Conservation (phyloP, 2,329 filamentous ascomycete genomes). For the Eutypa lata region DNA sequence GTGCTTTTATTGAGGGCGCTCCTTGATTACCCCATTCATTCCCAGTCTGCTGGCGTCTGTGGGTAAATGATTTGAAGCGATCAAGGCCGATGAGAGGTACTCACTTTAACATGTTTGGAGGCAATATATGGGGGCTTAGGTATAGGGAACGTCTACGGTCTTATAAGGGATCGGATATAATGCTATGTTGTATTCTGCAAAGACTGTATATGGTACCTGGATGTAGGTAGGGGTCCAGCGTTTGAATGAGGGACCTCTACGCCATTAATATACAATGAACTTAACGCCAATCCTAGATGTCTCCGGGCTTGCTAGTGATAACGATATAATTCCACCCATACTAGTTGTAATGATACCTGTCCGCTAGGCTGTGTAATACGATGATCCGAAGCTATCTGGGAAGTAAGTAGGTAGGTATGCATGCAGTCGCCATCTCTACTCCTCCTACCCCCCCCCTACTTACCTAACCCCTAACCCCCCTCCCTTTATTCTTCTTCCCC, state of each 20-base stretch:
- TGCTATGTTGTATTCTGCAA: slow-evolving; percentile 8
- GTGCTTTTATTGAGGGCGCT: no score
- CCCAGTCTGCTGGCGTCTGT: background rate
- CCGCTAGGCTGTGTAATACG: no score
- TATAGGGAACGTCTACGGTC: background rate
- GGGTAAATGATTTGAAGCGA: no score
- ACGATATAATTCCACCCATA: no score
- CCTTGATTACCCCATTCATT: no score
- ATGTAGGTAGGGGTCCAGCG: background rate
- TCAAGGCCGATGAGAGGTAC: no score
- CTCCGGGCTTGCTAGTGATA: no score
- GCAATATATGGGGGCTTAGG: slow-evolving; percentile 2
- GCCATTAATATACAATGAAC: slow-evolving; percentile 8
- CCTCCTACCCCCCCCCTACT: slow-evolving; percentile 14
- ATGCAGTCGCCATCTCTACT: no score
- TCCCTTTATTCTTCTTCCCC: slow-evolving; percentile 28
- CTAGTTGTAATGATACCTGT: no score
- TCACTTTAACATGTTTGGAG: background rate
- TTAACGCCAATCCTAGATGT: slow-evolving; percentile 1
- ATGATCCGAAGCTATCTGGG: no score
- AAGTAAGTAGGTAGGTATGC: no score
- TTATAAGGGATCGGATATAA: background rate
- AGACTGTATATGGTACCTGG: background rate
- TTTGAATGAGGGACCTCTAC: slow-evolving; percentile 1
- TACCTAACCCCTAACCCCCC: slow-evolving; percentile 18